Conservation (phyloP, 2,329 filamentous ascomycete species). For the Massarina eburnea region DNA sequence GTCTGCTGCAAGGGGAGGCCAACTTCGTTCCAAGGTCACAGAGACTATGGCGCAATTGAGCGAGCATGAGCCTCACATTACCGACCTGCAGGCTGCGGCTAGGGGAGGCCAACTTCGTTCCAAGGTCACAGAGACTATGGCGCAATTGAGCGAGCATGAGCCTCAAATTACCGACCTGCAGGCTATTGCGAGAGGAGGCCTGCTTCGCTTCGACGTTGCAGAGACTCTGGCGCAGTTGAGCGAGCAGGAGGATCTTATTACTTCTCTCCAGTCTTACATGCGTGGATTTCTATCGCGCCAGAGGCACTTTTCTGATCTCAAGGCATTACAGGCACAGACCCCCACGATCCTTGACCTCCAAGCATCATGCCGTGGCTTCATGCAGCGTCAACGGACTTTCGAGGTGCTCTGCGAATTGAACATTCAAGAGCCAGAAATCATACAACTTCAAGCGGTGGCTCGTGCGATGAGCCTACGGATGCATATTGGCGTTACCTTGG, state of each 20-base stretch:
- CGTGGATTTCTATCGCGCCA: conserved; percentile 52
- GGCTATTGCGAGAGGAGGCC: conserved; percentile 42
- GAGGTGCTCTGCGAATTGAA: conserved; percentile 70
- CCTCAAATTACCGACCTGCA: conserved; percentile 59
- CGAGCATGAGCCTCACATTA: conserved; percentile 47
- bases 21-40: conserved; percentile 33
- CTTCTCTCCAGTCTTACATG: conserved; percentile 55
- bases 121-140: conserved; percentile 71
- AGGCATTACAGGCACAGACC: conserved; percentile 60
- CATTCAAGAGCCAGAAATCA: conserved; percentile 66
- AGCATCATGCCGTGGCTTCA: conserved; percentile 65
- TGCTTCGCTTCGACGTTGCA: conserved; percentile 33
- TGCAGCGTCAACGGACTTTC: conserved; percentile 62
- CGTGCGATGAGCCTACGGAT: conserved; percentile 79
- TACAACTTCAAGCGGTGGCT: conserved; percentile 71
- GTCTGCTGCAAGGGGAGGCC: conserved; percentile 45
- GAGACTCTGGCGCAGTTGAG: conserved; percentile 44
- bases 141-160: conserved; percentile 80
- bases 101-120: conserved; percentile 79
- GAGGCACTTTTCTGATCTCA: conserved; percentile 48
- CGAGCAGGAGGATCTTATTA: conserved; percentile 47
- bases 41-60: conserved; percentile 44
- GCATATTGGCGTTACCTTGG: conserved; percentile 71
- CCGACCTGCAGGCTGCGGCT: conserved; percentile 61
- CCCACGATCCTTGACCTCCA: conserved; percentile 65